Base-by-base conservation (phyloP, 257 asterid genomes). In the Osmanthus fragrans region DNA sequence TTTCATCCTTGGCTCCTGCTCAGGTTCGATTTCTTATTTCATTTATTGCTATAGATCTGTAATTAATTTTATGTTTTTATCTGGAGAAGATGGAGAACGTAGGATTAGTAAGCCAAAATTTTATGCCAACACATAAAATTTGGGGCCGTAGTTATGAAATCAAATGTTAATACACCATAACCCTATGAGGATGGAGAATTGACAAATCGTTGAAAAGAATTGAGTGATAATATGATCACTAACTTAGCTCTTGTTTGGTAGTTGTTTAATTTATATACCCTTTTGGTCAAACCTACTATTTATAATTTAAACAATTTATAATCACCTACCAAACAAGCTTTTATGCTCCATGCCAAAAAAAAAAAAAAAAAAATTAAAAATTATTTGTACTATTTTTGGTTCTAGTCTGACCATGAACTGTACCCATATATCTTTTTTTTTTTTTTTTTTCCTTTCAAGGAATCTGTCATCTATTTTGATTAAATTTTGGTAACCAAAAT, bases 1-100 rank as follows among this genome's bases (percentile, higher is more conserved):
- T 96, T 73, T 96, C 99, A 54, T 96, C 99, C 76, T 84, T 96
- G 84, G 91, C 99, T 79, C 99, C 99, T n/a, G 92, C 97, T 75
- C 99, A 93, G 99, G 99, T 95, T 80, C 21, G 78, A 56, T 56
- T 56, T n/a, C 45, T 32, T 11, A 72, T 66, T 25, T 74, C 30
- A 39, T 23, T 34, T 45, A 16, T 58, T 68, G 29, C 29, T 16
- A 1, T 39, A 12, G 37, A 23, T 18, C 19, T 25, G 39, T 76
- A 30, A 6, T 27, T 58, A 6, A 21, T 58, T 56, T n/a, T 56
- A n/a, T 19, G 0, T 56, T 56, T 58, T 7, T 7, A 4, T 63
- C 13, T 11, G 6, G 12, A 30, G 68, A 25, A 60, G 29, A 60
- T 63, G 68, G 3, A 63, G 68, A 63, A 63, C 32, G 9, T 25